Base-by-base conservation (phyloP, 805 yeast genomes). In the Wilhelminamyces savonicus region DNA sequence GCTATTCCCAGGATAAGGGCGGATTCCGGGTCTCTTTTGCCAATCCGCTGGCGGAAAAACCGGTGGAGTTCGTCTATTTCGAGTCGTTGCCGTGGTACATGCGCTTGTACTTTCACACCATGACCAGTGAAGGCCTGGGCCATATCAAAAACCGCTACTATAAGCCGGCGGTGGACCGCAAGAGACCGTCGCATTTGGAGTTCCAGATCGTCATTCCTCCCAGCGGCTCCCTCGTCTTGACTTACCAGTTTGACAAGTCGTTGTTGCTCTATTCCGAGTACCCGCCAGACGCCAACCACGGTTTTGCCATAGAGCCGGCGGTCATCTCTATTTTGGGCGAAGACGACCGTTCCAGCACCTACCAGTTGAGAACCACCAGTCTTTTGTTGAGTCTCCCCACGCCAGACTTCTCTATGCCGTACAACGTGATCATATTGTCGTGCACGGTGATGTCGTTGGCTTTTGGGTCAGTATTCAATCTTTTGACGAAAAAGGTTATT, bases 281-380 rank as follows among this genome's bases (percentile, higher is more conserved):
- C 48, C 98, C 98, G n/a, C 98, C 98, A 1, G 98, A 92, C 63
- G 97, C 98, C 2, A 92, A 92, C 52, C 97, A 92, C 46, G 98
- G 98, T 1, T 92, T 92, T 56, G 90, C 88, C 35, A 76, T 92
- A 25, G 92, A 92, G 15, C 95, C 97, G 0, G 95, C 95, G 4
- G 81, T 85, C 8, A 66, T 86, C 9, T 71, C 81, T 3, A 72
- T 84, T 0, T 30, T 78, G 7, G 36, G 27, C 3, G 34, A 43
- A 18, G 49, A 50, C 10, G 35, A 45, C 9, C 23, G 36, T 13
- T 14, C 21, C 5, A 26, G 36, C 3, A 31, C 23, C 6, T 79
- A 81, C 43, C 67, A 73, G 35, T 44, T 78, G 37, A 71, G 97
- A 49, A 85, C 97, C 0, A 75, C 96, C 4, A 82, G 97, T n/a